phyloP scores from a whole-genome alignment of 2,329 filamentous ascomycete genomes.

The Trematosphaeria pertusa region DNA sequence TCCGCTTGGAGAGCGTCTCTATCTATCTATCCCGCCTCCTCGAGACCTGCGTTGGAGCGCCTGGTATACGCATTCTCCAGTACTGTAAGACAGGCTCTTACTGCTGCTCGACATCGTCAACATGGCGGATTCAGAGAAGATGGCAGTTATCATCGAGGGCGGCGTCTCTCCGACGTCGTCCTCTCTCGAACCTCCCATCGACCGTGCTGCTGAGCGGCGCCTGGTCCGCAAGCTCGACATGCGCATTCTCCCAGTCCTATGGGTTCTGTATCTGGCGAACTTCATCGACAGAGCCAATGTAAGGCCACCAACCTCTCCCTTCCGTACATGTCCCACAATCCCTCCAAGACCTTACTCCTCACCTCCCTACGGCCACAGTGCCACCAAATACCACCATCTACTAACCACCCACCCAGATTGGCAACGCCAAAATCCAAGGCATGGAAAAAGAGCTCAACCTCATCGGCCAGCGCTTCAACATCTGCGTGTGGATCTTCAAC shows the following conservation, averaged over 20 bases:
- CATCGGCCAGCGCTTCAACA: constrained; percentile 46
- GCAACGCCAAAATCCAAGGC: constrained; percentile 46
- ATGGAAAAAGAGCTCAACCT: constrained; percentile 46
- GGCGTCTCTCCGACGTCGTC: constrained; percentile 14
- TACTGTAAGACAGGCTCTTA: background rate
- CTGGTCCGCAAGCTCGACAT: constrained; percentile 41
- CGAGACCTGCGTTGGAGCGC: no score
- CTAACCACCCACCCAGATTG: constrained; percentile 29
- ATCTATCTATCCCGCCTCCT: no score
- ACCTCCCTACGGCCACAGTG: no score
- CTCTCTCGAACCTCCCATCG: constrained; percentile 19
- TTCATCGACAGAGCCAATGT: constrained; percentile 39
- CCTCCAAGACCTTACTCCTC: no score
- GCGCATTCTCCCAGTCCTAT: constrained; percentile 38
- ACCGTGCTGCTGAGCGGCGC: constrained; percentile 31
- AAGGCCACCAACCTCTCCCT: background rate
- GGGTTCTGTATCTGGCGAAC: constrained; percentile 41
- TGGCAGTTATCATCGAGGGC: constrained; percentile 8
- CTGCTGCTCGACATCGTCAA: background rate
- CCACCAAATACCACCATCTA: no score
- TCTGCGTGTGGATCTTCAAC: constrained; percentile 48
- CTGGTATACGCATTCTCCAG: no score
- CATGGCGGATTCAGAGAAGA: constrained; percentile 17
- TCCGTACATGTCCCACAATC: no score
- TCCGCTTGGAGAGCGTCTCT: no score